Evolutionary conservation across 2,329 filamentous ascomycete species (phyloP).

Genomic region (Didymella glomerata): DNA sequence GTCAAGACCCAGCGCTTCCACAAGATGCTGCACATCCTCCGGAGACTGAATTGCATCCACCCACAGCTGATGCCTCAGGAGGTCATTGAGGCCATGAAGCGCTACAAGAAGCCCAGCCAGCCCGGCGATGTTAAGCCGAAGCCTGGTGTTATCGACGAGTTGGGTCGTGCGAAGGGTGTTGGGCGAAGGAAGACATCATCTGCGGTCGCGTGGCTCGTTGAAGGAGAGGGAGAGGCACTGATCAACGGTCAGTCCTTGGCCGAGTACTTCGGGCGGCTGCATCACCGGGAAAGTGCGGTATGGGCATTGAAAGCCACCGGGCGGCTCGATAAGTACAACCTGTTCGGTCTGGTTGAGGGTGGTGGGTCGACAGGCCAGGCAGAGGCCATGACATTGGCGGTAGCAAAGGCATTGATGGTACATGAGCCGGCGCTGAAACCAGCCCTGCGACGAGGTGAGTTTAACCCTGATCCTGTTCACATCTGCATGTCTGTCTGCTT

Average conservation of each 20-base stretch:
- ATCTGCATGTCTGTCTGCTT: conserved; percentile 2
- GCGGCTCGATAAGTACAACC: conserved; percentile 94
- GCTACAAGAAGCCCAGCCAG: conserved; percentile 79
- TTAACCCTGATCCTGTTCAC: conserved; percentile 19
- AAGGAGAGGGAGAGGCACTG: conserved; percentile 88
- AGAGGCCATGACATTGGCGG: conserved; percentile 88
- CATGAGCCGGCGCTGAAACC: conserved; percentile 95
- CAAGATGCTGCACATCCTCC: conserved; percentile 76
- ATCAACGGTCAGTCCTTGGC: conserved; percentile 89
- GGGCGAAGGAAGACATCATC: conserved; percentile 88
- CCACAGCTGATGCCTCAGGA: conserved; percentile 76
- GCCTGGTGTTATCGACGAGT: conserved; percentile 73
- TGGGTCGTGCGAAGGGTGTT: conserved; percentile 79
- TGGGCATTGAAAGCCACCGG: conserved; percentile 88
- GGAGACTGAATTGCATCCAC: conserved; percentile 85
- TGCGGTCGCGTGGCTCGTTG: conserved; percentile 86
- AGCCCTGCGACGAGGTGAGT: conserved; percentile 85
- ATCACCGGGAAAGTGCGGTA: conserved; percentile 92
- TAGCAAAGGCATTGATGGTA: conserved; percentile 85
- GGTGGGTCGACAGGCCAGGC: conserved; percentile 95
- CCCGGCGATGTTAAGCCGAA: conserved; percentile 70
- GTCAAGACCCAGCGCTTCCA: conserved; percentile 75
- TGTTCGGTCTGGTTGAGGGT: conserved; percentile 84
- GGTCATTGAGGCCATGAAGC: conserved; percentile 69
- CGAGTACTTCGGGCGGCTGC: conserved; percentile 83